Evolutionary conservation across 2,329 filamentous ascomycete genomes (phyloP).

Genomic region (Aspergillus chevalieri): DNA sequence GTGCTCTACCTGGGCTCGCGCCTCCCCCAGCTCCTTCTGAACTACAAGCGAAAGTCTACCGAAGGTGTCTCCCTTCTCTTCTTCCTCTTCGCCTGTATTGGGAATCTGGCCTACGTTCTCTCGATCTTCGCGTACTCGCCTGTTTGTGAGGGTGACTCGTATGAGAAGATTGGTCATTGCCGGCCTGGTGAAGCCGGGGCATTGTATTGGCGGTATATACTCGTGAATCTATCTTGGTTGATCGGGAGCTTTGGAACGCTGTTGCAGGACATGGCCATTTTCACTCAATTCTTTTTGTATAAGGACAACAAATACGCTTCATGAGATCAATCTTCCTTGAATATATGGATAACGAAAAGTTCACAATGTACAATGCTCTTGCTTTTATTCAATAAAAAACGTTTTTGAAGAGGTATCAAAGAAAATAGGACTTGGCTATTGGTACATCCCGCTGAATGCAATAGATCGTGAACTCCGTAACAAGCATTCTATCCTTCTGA

Average conservation of each 20-base stretch:
- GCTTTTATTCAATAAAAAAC: no score
- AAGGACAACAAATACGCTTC: constrained; percentile 31
- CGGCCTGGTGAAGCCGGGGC: constrained; percentile 56
- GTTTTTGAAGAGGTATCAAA: no score
- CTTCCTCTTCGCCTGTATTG: constrained; percentile 92
- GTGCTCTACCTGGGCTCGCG: constrained; percentile 82
- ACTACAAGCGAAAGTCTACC: constrained; percentile 85
- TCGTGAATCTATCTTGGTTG: constrained; percentile 88
- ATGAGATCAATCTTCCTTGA: constrained; percentile 2
- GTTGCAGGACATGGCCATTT: constrained; percentile 76
- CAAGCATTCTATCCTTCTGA: neutral
- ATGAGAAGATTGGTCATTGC: constrained; percentile 45
- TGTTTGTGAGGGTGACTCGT: constrained; percentile 43
- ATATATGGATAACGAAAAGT: no score
- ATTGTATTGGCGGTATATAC: constrained; percentile 74
- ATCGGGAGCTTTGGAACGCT: constrained; percentile 83
- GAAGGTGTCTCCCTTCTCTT: constrained; percentile 92
- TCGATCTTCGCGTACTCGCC: constrained; percentile 89
- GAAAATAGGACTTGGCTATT: no score
- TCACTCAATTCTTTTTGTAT: constrained; percentile 89
- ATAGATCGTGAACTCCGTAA: neutral
- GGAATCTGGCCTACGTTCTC: constrained; percentile 87
- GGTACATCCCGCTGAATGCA: neutral
- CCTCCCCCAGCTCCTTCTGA: constrained; percentile 83
- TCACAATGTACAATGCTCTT: no score